phyloP scores from a whole-genome alignment of 768 basidiomycete species.

The Clavaria fumosa region DNA sequence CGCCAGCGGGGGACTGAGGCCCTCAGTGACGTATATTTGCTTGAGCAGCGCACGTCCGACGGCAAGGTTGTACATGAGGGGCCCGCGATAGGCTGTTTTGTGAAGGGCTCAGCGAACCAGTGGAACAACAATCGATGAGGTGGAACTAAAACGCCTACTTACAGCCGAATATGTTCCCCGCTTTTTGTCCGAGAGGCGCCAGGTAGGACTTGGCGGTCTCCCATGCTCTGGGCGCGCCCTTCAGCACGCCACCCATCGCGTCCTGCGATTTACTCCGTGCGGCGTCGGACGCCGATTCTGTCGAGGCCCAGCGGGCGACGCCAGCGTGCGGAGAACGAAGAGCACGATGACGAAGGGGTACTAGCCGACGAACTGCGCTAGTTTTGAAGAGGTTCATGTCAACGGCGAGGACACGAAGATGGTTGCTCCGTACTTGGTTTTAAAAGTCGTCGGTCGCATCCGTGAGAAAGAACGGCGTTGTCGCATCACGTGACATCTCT shows the following conservation, averaged over 20 bases:
- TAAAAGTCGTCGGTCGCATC: no score
- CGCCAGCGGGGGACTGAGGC: slow-evolving; percentile 52
- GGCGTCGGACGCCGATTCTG: slow-evolving; percentile 22
- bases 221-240: slow-evolving; percentile 37
- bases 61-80: slow-evolving; percentile 62
- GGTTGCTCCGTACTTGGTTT: no score
- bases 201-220: slow-evolving; percentile 33
- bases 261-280: slow-evolving; percentile 63
- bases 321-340: no score
- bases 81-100: slow-evolving; percentile 50
- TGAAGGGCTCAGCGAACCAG: slow-evolving; percentile 2
- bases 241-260: slow-evolving; percentile 40
- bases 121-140: neutral
- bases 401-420: no score
- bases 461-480: no score
- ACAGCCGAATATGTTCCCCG: slow-evolving; percentile 41
- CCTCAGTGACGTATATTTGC: slow-evolving; percentile 60
- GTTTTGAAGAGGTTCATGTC: no score
- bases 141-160: slow-evolving; percentile 9
- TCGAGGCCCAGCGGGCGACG: slow-evolving; percentile 29
- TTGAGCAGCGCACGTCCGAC: slow-evolving; percentile 64
- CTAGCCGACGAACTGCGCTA: no score
- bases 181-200: slow-evolving; percentile 34
- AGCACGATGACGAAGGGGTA: no score
- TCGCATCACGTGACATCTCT: no score